Evolutionary conservation across 345 rosid species (phyloP).

Genomic region (Brassica napus): DNA sequence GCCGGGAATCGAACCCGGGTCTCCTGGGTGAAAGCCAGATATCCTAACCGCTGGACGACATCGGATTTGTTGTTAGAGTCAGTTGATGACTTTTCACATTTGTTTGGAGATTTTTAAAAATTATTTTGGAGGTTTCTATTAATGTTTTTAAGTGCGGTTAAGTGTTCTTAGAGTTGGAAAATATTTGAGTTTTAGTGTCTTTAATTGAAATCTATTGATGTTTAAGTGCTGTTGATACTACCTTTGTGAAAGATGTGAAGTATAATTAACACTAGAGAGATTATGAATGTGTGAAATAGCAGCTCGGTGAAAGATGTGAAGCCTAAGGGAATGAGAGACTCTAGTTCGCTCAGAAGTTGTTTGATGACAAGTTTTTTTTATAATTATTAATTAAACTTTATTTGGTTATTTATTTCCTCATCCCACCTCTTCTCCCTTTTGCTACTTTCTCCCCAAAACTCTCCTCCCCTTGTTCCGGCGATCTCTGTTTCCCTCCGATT

Average conservation of each 20-base stretch:
- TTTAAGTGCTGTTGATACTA: no score
- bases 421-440: not conserved
- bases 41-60: slow-evolving; percentile 99
- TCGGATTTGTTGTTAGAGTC: no score
- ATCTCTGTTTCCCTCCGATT: not conserved
- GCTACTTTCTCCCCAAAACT: no score
- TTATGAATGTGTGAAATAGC: not conserved
- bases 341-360: no score
- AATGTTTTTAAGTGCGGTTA: not conserved
- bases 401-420: not conserved
- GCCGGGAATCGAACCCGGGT: slow-evolving; percentile 99
- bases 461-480: not conserved
- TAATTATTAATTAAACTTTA: not conserved
- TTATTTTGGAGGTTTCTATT: not conserved
- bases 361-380: no score
- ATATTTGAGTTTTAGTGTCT: not conserved
- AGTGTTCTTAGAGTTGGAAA: not conserved
- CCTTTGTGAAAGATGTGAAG: not conserved
- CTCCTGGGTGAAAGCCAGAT: slow-evolving; percentile 98
- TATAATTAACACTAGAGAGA: no score
- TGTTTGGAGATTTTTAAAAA: no score
- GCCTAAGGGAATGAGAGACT: no score
- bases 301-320: not conserved
- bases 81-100: no score
- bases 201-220: no score